Base-by-base conservation (phyloP, 2,329 filamentous ascomycete species). In the Sarocladium strictum region DNA sequence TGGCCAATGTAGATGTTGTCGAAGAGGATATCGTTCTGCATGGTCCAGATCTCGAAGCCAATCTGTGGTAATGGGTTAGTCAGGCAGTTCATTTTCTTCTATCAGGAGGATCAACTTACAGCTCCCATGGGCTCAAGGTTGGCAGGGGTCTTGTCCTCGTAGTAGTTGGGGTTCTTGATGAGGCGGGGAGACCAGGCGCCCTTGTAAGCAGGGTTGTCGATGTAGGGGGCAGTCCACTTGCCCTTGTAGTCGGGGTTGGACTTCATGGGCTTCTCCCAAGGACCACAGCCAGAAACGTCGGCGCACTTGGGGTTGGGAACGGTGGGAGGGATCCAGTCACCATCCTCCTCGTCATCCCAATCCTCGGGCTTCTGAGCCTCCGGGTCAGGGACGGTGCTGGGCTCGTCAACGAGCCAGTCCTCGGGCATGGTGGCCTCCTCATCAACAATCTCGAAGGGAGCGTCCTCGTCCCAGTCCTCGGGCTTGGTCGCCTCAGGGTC, bases 1-100 rank as follows among this genome's bases (percentile, higher is more conserved):
- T 99, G 94, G 60, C 94, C 94, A 71, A 99, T 91, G 84, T 97
- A 99, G 80, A 99, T 95, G 86, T 99, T 99, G 84, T 97, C 90
- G 67, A 99, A 97, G 66, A 97, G 87, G 65, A 99, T 97, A 69
- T 97, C 89, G 72, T 86, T 96, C 77, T 97, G 93, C 94, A 99
- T 99, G 66, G 94, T 97, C 94, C 94, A 99, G 77, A 99, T 93
- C 76, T 99, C 94, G 68, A 97, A 97, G 65, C 94, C 94, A 76
- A 97, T 92, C 88, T 91, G 67, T 24, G 40, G 26, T 47, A 24
- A 33, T 21, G 1, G 27, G 53, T 61, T 57, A 67, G 63, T 60
- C 43, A 47, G 21, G 10, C 24, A 24, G 53, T 37, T 7, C n/a
- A n/a, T 21, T 12, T 15, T 7, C 12, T 15, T 43, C 29, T 21